Evolutionary conservation across 257 asterid genomes (phyloP), one percentile per base, ranked within the genome.

Genomic region (Primulina eburnea): DNA sequence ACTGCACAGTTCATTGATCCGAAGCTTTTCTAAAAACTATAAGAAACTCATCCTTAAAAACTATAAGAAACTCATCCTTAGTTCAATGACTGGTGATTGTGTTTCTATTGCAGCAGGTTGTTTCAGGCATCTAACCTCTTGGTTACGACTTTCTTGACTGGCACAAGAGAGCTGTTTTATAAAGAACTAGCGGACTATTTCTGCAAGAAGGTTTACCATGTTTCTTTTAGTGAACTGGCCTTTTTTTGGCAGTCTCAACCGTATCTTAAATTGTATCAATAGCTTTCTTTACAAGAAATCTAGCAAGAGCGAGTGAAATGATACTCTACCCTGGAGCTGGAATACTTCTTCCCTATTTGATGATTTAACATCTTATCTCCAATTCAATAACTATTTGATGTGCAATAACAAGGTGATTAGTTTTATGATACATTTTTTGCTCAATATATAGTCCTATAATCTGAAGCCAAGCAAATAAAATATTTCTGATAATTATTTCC

Each of bases 101-200:
- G 67, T 57, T 67, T 67, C 57, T 60, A 21, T 20, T 18, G 3
- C 24, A 29, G 74, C 68, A 68, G 75, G 77, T 63, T 62, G 70
- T 53, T 35, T 69, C 67, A 7, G 55, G 43, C 40, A 58, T 32
- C 29, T 2, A 21, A 30, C 29, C 7, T 62, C 7, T 55, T 37
- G 68, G 29, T 20, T 12, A 18, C 40, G n/a, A n/a, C 67, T 37
- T 63, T 20, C 9, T 69, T 68, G 65, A 59, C 21, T 60, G 28
- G 34, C 32, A 62, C n/a, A 14, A 61, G 24, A 69, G 78, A 69
- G 55, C 6, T 53, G 33, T 18, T 63, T 20, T 17, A 18, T 20
- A 6, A 71, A 43, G 61, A 64, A 62, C 66, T n/a, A 30, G 62
- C 14, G 50, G 40, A 35, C 70, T 4, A 34, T 47, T 58, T 72